phyloP scores from a whole-genome alignment of 495 filamentous ascomycete genomes.

The Glarea lozoyensis region DNA sequence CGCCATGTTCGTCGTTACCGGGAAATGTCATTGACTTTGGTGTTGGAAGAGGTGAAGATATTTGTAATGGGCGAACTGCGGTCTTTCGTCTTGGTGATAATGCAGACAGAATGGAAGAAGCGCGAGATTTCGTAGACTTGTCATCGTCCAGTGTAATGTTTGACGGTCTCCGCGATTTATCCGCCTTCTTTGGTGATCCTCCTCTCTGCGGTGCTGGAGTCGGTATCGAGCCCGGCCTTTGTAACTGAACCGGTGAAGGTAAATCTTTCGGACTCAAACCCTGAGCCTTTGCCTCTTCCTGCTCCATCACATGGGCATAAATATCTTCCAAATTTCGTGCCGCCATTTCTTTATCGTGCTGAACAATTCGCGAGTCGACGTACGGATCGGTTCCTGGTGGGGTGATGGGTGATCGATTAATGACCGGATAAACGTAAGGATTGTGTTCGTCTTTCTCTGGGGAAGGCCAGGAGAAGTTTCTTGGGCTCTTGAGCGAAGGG shows the following conservation, averaged over 20 bases:
- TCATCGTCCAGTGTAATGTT: conserved; percentile 34
- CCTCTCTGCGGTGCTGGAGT: conserved; percentile 18
- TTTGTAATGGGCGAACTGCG: conserved; percentile 31
- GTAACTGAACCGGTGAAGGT: conserved; percentile 21
- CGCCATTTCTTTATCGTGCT: conserved; percentile 59
- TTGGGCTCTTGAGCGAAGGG: conserved; percentile 32
- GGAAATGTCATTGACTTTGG: conserved; percentile 45
- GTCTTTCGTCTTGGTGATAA: conserved; percentile 42
- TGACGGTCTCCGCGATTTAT: conserved; percentile 30
- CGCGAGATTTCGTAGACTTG: conserved; percentile 34
- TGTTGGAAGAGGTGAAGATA: conserved; percentile 47
- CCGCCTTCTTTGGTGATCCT: conserved; percentile 23
- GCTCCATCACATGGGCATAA: conserved; percentile 85
- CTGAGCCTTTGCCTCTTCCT: conserved; percentile 61
- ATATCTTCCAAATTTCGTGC: conserved; percentile 80
- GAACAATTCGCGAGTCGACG: conserved; percentile 68
- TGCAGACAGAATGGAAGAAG: conserved; percentile 41
- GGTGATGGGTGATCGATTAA: conserved; percentile 25
- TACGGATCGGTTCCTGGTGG: conserved; percentile 10
- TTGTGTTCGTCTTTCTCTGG: conserved; percentile 38
- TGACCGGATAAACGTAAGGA: conserved; percentile 37
- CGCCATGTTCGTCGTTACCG: conserved; percentile 25
- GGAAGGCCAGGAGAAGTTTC: conserved; percentile 40
- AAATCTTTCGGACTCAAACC: conserved; percentile 26
- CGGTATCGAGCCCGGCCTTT: conserved; percentile 18